Conservation (phyloP, 805 yeast genomes). For the fission yeast (Schizosaccharomyces pombe) region DNA sequence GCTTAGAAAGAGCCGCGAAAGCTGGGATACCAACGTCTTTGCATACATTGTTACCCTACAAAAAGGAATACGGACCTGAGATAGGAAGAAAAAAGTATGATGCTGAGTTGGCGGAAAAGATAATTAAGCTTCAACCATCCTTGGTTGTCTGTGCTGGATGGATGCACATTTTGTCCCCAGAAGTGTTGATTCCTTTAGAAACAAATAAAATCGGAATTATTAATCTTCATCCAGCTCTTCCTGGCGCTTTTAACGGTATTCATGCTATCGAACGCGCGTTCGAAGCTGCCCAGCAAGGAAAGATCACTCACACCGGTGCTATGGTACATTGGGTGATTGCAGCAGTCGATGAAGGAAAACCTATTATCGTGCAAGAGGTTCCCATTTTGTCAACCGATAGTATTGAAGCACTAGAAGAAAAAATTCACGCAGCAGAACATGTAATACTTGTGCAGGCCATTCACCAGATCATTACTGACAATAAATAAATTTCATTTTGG, state of each 20-base stretch:
- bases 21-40: conserved; percentile 44
- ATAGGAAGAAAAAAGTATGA: conserved; percentile 54
- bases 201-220: conserved; percentile 50
- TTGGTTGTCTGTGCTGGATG: conserved; percentile 95
- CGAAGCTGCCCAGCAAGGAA: conserved; percentile 78
- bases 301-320: conserved; percentile 57
- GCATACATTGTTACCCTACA: conserved; percentile 47
- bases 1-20: conserved; percentile 52
- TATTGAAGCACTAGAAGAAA: conserved; percentile 51
- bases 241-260: conserved; percentile 91
- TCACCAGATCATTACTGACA: neutral
- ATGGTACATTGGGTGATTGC: conserved; percentile 95
- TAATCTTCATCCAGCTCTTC: conserved; percentile 89
- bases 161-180: conserved; percentile 76
- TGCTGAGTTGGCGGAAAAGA: conserved; percentile 45
- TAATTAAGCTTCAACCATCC: conserved; percentile 47
- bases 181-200: conserved; percentile 43
- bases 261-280: conserved; percentile 93
- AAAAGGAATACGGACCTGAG: conserved; percentile 42
- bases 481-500: neutral
- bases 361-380: conserved; percentile 60
- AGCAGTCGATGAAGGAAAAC: conserved; percentile 85
- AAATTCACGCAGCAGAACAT: conserved; percentile 73
- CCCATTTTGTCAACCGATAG: conserved; percentile 49
- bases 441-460: conserved; percentile 66